Evolutionary conservation across 345 rosid genomes (phyloP).

Genomic region (Abelmoschus esculentus): DNA sequence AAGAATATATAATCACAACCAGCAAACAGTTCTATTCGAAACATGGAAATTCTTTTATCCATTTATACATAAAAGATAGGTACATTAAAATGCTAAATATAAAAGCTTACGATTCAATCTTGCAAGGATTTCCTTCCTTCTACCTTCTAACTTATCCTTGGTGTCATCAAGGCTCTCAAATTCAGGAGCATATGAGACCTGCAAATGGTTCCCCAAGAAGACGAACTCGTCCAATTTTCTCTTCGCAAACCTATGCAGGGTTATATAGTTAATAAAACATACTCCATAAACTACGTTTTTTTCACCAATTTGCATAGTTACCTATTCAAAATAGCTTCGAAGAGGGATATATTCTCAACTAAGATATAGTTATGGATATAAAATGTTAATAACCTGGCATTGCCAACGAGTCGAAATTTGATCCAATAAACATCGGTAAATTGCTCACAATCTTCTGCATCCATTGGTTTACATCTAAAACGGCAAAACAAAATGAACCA

Average conservation of each 20-base stretch:
- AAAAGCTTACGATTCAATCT: constrained; percentile 51
- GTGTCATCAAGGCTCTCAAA: constrained; percentile 70
- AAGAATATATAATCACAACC: not conserved
- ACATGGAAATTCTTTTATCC: not conserved
- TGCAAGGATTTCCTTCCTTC: constrained; percentile 65
- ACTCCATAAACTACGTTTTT: not conserved
- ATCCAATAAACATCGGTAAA: constrained; percentile 85
- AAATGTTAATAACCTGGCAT: constrained; percentile 50
- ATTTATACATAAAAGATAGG: not conserved
- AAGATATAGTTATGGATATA: not conserved
- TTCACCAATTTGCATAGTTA: not conserved
- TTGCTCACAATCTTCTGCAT: constrained; percentile 72
- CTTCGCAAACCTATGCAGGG: constrained; percentile 63
- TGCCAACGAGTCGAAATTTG: constrained; percentile 55
- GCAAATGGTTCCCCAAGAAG: constrained; percentile 65
- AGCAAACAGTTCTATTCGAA: not conserved
- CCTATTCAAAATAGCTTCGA: not conserved
- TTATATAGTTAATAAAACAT: not conserved
- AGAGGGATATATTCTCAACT: not conserved
- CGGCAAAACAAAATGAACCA: not conserved
- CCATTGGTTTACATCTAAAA: constrained; percentile 77
- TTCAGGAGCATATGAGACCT: constrained; percentile 71
- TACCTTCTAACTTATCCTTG: constrained; percentile 66
- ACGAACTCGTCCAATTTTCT: constrained; percentile 74
- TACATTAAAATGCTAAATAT: not conserved